Evolutionary conservation across 805 yeast species (phyloP).

Genomic region (Teunomyces panamensis): DNA sequence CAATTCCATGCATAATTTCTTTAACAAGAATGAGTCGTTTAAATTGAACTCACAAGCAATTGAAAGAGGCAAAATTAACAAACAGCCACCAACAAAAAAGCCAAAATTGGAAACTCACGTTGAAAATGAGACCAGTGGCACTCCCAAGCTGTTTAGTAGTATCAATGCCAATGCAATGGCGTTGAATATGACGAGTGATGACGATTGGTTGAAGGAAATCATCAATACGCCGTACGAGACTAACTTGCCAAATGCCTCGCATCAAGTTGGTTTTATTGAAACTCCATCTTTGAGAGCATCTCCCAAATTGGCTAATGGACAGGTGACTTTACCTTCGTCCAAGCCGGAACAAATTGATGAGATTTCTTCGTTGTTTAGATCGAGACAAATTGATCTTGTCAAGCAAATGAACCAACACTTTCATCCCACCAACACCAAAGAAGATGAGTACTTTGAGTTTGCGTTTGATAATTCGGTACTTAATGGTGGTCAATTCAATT

Average conservation of each 20-base stretch:
- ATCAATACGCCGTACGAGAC: conserved; percentile 64
- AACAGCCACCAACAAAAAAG: conserved; percentile 5
- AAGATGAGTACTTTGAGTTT: conserved; percentile 7
- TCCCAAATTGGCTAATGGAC: conserved; percentile 11
- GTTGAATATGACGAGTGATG: conserved; percentile 20
- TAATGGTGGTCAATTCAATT: conserved; percentile 8
- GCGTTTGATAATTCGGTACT: conserved; percentile 6
- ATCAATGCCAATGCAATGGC: conserved; percentile 7
- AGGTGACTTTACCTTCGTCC: conserved; percentile 23
- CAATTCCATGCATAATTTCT: conserved; percentile 7
- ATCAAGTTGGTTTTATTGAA: conserved; percentile 58
- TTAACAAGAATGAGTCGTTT: conserved; percentile 5
- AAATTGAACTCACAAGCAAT: conserved; percentile 4
- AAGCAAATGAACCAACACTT: conserved; percentile 34
- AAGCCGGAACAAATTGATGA: conserved; percentile 34
- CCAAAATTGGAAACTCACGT: background rate
- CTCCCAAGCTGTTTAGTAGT: background rate
- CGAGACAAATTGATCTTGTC: conserved; percentile 64
- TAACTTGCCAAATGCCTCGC: conserved; percentile 49
- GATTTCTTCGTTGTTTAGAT: conserved; percentile 58
- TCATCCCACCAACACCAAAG: background rate
- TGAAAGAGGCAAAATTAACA: background rate
- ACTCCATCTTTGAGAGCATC: conserved; percentile 22
- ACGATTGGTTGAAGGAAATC: conserved; percentile 70
- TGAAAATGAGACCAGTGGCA: background rate